These are phyloP conservation scores for Xylona heveae DNA, from an alignment of 495 filamentous ascomycete species.

Conservation along the genomic window DNA sequence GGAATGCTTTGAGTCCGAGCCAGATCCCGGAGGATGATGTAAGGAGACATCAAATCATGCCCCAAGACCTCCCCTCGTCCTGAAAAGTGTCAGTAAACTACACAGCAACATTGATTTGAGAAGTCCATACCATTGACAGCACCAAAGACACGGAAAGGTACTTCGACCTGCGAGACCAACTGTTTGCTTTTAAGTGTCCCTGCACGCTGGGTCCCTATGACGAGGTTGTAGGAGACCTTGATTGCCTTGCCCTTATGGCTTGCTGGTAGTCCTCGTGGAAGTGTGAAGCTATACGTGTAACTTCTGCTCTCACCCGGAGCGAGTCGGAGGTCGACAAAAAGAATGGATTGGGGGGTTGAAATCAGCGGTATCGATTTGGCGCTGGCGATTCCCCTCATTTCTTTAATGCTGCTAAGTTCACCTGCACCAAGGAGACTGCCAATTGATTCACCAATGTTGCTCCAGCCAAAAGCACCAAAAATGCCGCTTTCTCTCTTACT, in stretches of 20 bases:
- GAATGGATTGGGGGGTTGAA: constrained; percentile 87
- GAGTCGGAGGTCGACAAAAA: constrained; percentile 83
- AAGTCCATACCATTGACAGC: constrained; percentile 55
- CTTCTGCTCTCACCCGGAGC: constrained; percentile 75
- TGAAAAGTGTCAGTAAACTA: constrained; percentile 14
- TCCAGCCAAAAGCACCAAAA: constrained; percentile 72
- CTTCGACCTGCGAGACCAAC: constrained; percentile 74
- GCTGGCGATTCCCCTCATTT: constrained; percentile 68
- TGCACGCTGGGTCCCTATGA: constrained; percentile 80
- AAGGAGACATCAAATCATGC: constrained; percentile 85
- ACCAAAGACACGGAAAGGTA: constrained; percentile 87
- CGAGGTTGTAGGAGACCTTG: constrained; percentile 76
- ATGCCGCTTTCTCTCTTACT: constrained; percentile 59
- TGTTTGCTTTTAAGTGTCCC: constrained; percentile 46
- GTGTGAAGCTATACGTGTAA: constrained; percentile 64
- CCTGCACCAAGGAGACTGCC: constrained; percentile 66
- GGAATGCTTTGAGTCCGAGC: constrained; percentile 38
- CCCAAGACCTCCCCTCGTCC: constrained; percentile 43
- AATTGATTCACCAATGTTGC: constrained; percentile 69
- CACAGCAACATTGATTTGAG: constrained; percentile 13
- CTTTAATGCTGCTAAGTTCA: constrained; percentile 78
- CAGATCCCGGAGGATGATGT: constrained; percentile 73
- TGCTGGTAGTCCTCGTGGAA: constrained; percentile 75
- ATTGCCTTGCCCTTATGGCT: constrained; percentile 84
- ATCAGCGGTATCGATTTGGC: constrained; percentile 72